A percentile compares a stretch with the other conserved stretches of the same genome.
Evolutionary conservation across 345 rosid genomes (phyloP).

Genomic region (Geranium brycei): DNA sequence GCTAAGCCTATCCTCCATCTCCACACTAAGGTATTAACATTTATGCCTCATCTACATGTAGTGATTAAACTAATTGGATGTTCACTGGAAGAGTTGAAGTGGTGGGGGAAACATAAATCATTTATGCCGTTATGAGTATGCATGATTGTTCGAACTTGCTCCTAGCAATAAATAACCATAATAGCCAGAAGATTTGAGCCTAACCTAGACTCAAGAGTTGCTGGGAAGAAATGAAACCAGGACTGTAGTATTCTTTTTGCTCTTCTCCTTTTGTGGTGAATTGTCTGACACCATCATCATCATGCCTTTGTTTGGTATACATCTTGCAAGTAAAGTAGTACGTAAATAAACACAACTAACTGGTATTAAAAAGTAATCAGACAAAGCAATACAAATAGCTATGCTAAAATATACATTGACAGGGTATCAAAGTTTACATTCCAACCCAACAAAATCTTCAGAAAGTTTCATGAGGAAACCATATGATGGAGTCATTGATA

Average conservation of each 20-base stretch:
- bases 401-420: background rate
- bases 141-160: background rate
- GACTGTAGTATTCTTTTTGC: conserved; percentile 16
- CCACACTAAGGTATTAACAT: too few species aligned
- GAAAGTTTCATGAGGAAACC: background rate
- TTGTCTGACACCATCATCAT: too few species aligned
- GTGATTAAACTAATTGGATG: background rate
- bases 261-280: conserved; percentile 10
- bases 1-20: too few species aligned
- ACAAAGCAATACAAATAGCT: too few species aligned
- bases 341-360: too few species aligned
- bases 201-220: conserved; percentile 59
- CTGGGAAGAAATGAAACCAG: conserved; percentile 56
- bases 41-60: too few species aligned
- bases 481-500: background rate
- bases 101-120: background rate
- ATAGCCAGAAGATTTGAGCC: background rate
- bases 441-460: background rate
- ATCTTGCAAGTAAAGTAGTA: too few species aligned
- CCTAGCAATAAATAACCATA: background rate
- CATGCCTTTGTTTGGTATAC: too few species aligned
- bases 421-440: background rate
- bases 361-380: too few species aligned
- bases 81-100: background rate
- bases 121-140: background rate